Evolutionary conservation across 495 filamentous ascomycete species (phyloP), one percentile per base, ranked within the genome.

Genomic region (Penicillium riverlandense): DNA sequence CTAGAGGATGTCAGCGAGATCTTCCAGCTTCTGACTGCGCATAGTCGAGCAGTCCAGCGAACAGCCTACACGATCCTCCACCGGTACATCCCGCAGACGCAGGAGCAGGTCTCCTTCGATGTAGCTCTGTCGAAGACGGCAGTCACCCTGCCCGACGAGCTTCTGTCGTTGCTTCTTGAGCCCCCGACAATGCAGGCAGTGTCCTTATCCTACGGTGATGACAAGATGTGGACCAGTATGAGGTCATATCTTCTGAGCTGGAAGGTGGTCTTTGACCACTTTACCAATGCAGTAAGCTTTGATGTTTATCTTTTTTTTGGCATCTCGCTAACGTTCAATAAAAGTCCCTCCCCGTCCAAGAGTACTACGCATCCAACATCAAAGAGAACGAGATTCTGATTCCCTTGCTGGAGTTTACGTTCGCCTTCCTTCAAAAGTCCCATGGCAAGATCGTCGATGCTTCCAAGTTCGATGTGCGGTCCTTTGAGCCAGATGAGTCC

Each of bases 211-310:
- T 60, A 55, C 22, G 62, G 58, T 12, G 62, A 70, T 40, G 64
- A 67, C 28, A 65, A 61, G 38, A 59, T 57, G 35, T 72, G 67
- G 70, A 59, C 64, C 6, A 42, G 66, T 48, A 40, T 75, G 52
- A 74, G 86, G 38, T 80, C 82, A 6, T 99, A 96, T 58, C 74
- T 97, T n/a, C 67, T 95, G 27, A 85, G 89, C 34, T 97, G 92
- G 92, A 78, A 88, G 44, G 67, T 97, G 11, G 78, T 95, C 3
- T 96, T 95, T 56, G 89, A 92, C 53, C 85, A 90, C 46, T 92
- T 92, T 58, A 68, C 75, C 38, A 80, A 83, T 35, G 80, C 90
- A 6, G 78, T 80, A 75, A 53, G 76, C 58, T 41, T 29, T 41
- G 8, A 8, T 12, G 2, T n/a, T 14, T 38, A 36, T 44, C 30